Conservation (phyloP, 176 grass and related monocot species). For the Carex scoparia region DNA sequence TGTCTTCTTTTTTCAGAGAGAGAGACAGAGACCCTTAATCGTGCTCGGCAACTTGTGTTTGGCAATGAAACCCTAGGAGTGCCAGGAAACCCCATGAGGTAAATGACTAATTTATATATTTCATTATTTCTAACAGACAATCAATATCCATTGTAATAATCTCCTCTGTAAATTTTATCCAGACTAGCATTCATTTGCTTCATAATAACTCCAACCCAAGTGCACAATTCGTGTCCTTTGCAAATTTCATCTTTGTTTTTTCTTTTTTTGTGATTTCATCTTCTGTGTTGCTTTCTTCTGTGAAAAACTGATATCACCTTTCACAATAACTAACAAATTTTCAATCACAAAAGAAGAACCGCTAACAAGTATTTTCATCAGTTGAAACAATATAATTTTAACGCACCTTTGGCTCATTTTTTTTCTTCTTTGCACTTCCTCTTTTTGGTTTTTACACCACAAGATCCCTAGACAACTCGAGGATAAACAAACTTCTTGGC, state of each 20-base stretch:
- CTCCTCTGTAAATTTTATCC: too few species aligned
- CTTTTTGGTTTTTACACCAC: too few species aligned
- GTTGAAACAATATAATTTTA: not conserved
- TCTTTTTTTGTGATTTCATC: not conserved
- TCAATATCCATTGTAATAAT: not conserved
- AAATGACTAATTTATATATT: not conserved
- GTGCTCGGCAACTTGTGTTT: constrained; percentile 94
- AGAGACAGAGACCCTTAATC: constrained; percentile 94
- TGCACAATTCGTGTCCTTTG: not conserved
- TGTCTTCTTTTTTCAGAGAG: constrained; percentile 51
- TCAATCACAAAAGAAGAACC: not conserved
- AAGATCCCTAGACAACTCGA: not conserved
- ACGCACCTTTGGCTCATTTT: not conserved
- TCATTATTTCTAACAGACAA: too few species aligned
- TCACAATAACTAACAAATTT: not conserved
- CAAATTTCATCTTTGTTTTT: not conserved
- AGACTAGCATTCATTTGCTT: not conserved
- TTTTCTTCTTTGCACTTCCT: not conserved
- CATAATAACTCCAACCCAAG: not conserved
- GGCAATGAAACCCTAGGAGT: constrained; percentile 65
- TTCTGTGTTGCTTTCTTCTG: not conserved
- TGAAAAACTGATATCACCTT: not conserved
- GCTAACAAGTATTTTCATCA: not conserved
- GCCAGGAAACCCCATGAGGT: constrained; percentile 57
- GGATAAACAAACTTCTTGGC: not conserved